Conservation (phyloP, 495 filamentous ascomycete species). For the Lophiostoma macrostomum region DNA sequence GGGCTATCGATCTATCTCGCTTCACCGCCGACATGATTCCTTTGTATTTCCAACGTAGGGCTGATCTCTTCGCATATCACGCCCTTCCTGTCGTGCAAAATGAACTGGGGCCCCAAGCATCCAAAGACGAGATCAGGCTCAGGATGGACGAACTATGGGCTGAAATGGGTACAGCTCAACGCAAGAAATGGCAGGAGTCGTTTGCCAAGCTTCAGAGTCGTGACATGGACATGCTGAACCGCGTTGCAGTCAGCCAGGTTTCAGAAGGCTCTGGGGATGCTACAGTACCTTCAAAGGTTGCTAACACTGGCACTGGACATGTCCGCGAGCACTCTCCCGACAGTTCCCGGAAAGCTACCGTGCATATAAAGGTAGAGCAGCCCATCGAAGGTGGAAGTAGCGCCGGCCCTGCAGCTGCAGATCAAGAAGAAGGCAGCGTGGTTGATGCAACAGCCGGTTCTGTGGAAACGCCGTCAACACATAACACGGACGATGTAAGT, state of each 20-base stretch:
- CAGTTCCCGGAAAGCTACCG: too few relatives aligned
- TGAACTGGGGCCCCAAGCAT: slow-evolving; percentile 2
- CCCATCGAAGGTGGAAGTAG: too few relatives aligned
- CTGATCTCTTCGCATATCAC: slow-evolving; percentile 21
- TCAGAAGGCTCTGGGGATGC: neutral
- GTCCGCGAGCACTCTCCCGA: too few relatives aligned
- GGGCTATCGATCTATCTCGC: neutral
- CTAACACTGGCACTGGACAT: too few relatives aligned
- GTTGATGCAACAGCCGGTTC: too few relatives aligned
- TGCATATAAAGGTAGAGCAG: too few relatives aligned
- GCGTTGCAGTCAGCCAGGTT: neutral
- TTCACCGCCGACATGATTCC: neutral
- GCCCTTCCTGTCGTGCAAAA: slow-evolving; percentile 6
- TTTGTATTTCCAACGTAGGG: neutral
- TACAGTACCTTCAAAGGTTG: neutral
- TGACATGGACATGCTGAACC: slow-evolving; percentile 9
- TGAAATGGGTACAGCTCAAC: neutral
- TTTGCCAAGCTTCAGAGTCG: slow-evolving; percentile 6
- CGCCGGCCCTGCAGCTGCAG: too few relatives aligned
- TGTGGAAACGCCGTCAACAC: too few relatives aligned
- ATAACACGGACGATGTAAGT: too few relatives aligned
- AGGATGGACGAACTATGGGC: slow-evolving; percentile 3
- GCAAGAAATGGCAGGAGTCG: slow-evolving; percentile 2
- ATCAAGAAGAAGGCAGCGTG: too few relatives aligned
- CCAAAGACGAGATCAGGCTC: neutral